phyloP scores from a whole-genome alignment of 129 eudicot genomes.

The Flaveria bidentis region DNA sequence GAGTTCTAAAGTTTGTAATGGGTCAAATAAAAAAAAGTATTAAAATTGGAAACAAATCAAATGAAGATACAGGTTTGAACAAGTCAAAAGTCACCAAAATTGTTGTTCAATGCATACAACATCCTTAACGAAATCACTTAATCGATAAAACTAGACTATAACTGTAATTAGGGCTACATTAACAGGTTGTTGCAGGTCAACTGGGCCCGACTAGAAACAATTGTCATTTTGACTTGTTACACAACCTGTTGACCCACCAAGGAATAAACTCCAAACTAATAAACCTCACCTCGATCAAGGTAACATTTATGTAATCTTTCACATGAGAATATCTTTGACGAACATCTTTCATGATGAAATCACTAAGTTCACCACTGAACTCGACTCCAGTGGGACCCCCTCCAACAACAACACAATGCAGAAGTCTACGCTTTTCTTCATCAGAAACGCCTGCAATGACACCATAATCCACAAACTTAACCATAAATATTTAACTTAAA shows the following conservation, averaged over 20 bases:
- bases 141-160: background rate
- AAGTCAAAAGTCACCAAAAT: background rate
- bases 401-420: conserved; percentile 96
- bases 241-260: background rate
- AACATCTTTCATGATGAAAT: conserved; percentile 85
- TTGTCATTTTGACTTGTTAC: background rate
- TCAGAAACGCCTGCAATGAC: conserved; percentile 61
- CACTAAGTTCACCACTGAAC: conserved; percentile 98
- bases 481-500: background rate
- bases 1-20: background rate
- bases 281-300: conserved; percentile 81
- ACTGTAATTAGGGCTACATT: background rate
- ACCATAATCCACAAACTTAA: background rate
- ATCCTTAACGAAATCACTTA: background rate
- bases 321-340: conserved; percentile 87
- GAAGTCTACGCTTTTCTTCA: conserved; percentile 85
- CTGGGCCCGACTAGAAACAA: background rate
- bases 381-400: conserved; percentile 99
- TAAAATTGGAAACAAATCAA: background rate
- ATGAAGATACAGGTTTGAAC: background rate
- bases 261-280: conserved; percentile 3
- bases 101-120: background rate
- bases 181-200: background rate
- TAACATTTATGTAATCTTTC: conserved; percentile 85
- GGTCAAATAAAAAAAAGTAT: background rate